Base-by-base conservation (phyloP, 2,329 filamentous ascomycete genomes). In the Paecilomyces sp. region DNA sequence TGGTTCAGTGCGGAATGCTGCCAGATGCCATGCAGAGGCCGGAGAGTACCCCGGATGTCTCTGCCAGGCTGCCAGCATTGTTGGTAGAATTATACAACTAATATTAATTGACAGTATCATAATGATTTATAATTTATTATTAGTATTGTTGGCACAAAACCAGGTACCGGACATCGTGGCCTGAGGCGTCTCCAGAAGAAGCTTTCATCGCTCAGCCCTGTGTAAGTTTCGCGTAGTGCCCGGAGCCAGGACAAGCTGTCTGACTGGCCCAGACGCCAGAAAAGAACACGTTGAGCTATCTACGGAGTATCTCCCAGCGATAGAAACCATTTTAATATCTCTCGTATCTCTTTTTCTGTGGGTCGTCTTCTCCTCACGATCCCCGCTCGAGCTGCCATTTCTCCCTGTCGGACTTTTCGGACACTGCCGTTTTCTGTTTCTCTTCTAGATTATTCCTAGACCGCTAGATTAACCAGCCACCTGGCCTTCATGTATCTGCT, bases 271-370 rank as follows among this genome's bases (percentile, higher is more conserved):
- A 54, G 8, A 22, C 4, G 15, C 7, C 28, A 34, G 57, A 65
- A 67, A 64, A 66, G 65, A 68, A 68, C 66, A 68, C 66, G 65
- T 68, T 68, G 62, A 61, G 24, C n/a, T 53, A 28, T 30, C 22
- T 22, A 22, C 22, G 22, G 22, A 22, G 22, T 22, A 22, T 22
- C 54, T 28, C 25, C 3, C 25, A 6, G 28, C 18, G 51, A 25
- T 54, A 24, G 18, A 41, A 41, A 12, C 7, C 50, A 53, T 22
- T 12, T n/a, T 30, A 30, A 15, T 28, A 28, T 53, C 55, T 25
- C 18, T 47, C 15, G 41, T 4, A 47, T 18, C 15, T 22, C 41
- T 47, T n/a, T 41, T 41, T 8, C 8, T 50, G 55, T 56, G 55
- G 55, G 30, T 33, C 28, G 13, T 25, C 41, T 24, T 55, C 55